Conservation (phyloP, 495 filamentous ascomycete species). For the Aspergillus diversus region DNA sequence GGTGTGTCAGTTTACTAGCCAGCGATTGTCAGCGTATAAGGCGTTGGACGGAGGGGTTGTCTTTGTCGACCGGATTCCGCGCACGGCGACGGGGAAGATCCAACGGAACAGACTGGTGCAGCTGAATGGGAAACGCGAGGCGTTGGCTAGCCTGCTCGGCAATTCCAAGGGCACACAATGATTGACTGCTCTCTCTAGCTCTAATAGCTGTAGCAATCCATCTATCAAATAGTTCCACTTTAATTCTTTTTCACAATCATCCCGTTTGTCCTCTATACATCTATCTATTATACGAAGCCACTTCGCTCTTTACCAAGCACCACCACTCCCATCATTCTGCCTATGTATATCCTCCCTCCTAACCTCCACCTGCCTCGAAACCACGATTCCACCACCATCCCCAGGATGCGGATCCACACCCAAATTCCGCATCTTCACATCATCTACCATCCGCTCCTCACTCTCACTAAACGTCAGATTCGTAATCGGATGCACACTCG, state of each 20-base stretch:
- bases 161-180: too few relatives aligned
- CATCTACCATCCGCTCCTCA: slow-evolving; percentile 51
- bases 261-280: too few relatives aligned
- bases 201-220: too few relatives aligned
- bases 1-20: slow-evolving; percentile 61
- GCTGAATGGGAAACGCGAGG: slow-evolving; percentile 41
- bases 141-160: not conserved
- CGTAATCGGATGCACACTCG: slow-evolving; percentile 49
- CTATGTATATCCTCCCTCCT: slow-evolving; percentile 26
- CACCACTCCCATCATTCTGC: too few relatives aligned
- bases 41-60: slow-evolving; percentile 67
- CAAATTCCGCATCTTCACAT: slow-evolving; percentile 43
- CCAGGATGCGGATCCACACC: slow-evolving; percentile 14
- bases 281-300: too few relatives aligned
- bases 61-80: slow-evolving; percentile 70
- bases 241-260: too few relatives aligned
- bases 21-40: slow-evolving; percentile 64
- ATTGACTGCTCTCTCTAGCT: too few relatives aligned
- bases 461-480: slow-evolving; percentile 53
- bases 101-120: slow-evolving; percentile 48
- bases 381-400: slow-evolving; percentile 28
- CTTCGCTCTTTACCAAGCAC: too few relatives aligned
- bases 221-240: too few relatives aligned
- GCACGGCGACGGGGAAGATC: slow-evolving; percentile 77
- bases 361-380: slow-evolving; percentile 35